Evolutionary conservation across 2,329 filamentous ascomycete species (phyloP), one percentile per base, ranked within the genome.

Genomic region (Lizonia empirigonia): DNA sequence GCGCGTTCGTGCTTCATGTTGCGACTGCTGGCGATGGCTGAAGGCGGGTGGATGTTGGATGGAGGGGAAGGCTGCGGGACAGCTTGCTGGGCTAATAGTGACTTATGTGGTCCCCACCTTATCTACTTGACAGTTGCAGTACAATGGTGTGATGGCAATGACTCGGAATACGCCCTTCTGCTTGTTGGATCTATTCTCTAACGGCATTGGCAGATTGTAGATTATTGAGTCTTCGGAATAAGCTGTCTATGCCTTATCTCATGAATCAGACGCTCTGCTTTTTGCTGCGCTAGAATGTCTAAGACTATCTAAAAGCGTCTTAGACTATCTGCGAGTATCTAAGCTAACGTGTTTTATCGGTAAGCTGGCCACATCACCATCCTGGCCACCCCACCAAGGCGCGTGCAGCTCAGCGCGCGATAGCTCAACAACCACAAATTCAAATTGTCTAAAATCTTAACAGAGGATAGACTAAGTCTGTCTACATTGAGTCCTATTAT

Each of bases 1-100:
- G 72, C 64, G 53, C 67, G 68, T 60, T 54, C 49, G 59, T 70
- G 63, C 47, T 50, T 65, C 69, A 73, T 72, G 32, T 27, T 69
- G 58, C 26, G 23, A 19, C 34, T n/a, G 33, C 41, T 39, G 37
- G 26, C 32, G 48, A 36, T n/a, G 38, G 41, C 37, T 45, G 13
- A 5, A 24, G 22, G 5, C 18, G 18, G 39, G 18, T 35, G 35
- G 8, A 36, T 48, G 39, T 39, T 44, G 39, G 44, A 39, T 44
- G 44, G 39, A 44, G 42, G 38, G 50, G 38, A 53, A 39, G 33
- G 20, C 23, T 35, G 29, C 26, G 26, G 32, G 27, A 23, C n/a
- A 34, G n/a, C 15, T 24, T 18, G 27, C n/a, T 41, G 37, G 41
- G 19, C 39, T 33, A 23, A 44, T 32, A 23, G 38, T 34, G 26